Percentiles rank a stretch among this genome's conserved stretches.
These are phyloP conservation scores for Pseudogymnoascus sp. DNA, from an alignment of 2,329 filamentous ascomycete genomes.

Conservation along the genomic window DNA sequence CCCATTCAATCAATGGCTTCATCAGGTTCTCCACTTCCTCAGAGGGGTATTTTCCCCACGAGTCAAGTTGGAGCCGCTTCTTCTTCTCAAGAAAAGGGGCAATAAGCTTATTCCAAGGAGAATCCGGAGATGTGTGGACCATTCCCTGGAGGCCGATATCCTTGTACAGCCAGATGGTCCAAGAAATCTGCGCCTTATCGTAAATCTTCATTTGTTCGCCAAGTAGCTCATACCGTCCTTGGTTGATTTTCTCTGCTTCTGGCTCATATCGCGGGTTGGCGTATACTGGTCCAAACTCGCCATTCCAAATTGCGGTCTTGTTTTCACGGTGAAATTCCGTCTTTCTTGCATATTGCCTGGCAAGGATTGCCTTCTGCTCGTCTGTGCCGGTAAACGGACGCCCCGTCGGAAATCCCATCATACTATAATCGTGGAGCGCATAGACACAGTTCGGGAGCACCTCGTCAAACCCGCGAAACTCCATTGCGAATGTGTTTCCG, in stretches of 20 bases:
- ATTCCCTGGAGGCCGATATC: conserved; percentile 48
- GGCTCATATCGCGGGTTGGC: conserved; percentile 19
- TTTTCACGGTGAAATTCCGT: conserved; percentile 37
- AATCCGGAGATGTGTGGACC: conserved; percentile 39
- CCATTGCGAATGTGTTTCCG: conserved; percentile 37
- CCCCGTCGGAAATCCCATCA: conserved; percentile 36
- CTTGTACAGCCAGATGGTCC: conserved; percentile 53
- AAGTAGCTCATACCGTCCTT: conserved; percentile 35
- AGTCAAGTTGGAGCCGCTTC: conserved; percentile 42
- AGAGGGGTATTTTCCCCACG: conserved; percentile 39
- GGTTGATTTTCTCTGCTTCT: conserved; percentile 32
- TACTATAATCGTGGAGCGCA: conserved; percentile 36
- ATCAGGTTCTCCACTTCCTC: conserved; percentile 28
- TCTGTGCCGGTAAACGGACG: conserved; percentile 33
- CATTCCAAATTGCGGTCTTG: conserved; percentile 41
- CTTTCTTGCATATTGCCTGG: conserved; percentile 38
- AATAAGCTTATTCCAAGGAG: conserved; percentile 42
- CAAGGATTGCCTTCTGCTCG: conserved; percentile 34
- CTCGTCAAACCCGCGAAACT: conserved; percentile 36
- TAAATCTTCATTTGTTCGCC: conserved; percentile 42
- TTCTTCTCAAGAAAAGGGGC: conserved; percentile 47
- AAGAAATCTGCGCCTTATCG: conserved; percentile 39
- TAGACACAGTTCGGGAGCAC: conserved; percentile 39
- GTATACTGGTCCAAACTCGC: conserved; percentile 42
- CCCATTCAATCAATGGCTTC: conserved; percentile 23